phyloP scores from a whole-genome alignment of 495 filamentous ascomycete species.

The Articulospora tetracladia region DNA sequence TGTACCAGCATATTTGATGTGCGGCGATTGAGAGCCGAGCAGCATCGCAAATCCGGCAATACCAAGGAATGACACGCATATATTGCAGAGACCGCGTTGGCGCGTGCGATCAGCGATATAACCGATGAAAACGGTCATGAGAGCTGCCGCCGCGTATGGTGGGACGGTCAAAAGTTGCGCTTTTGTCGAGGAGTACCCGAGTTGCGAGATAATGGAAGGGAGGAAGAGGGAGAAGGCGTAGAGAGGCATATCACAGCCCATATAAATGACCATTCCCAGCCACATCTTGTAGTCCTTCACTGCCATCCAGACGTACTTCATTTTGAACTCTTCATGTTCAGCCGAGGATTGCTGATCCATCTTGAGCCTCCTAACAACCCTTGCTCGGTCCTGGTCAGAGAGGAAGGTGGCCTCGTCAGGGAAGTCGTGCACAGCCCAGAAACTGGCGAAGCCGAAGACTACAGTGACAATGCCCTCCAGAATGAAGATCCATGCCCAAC shows the following conservation, averaged over 20 bases:
- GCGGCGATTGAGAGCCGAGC: slow-evolving; percentile 52
- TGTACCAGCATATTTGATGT: slow-evolving; percentile 74
- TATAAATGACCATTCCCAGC: slow-evolving; percentile 70
- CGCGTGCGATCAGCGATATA: slow-evolving; percentile 75
- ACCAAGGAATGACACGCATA: slow-evolving; percentile 63
- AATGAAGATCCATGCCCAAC: slow-evolving; percentile 88
- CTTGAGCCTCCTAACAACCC: slow-evolving; percentile 70
- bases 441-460: slow-evolving; percentile 66
- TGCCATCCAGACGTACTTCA: slow-evolving; percentile 69
- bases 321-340: slow-evolving; percentile 75
- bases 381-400: slow-evolving; percentile 62
- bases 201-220: slow-evolving; percentile 73
- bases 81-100: slow-evolving; percentile 80
- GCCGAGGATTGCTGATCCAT: slow-evolving; percentile 75
- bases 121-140: slow-evolving; percentile 73
- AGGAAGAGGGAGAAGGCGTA: slow-evolving; percentile 92
- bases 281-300: slow-evolving; percentile 89
- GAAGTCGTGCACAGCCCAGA: slow-evolving; percentile 89
- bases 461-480: slow-evolving; percentile 75
- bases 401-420: slow-evolving; percentile 81
- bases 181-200: slow-evolving; percentile 66
- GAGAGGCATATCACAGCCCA: slow-evolving; percentile 69
- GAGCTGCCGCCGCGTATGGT: slow-evolving; percentile 78
- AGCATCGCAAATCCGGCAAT: slow-evolving; percentile 80
- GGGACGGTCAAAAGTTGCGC: slow-evolving; percentile 85